Percentiles rank a stretch among this genome's conserved stretches.
These are phyloP conservation scores for Melanopsichium pennsylvanicum DNA, from an alignment of 1,284 basidiomycete species.

Conservation along the genomic window DNA sequence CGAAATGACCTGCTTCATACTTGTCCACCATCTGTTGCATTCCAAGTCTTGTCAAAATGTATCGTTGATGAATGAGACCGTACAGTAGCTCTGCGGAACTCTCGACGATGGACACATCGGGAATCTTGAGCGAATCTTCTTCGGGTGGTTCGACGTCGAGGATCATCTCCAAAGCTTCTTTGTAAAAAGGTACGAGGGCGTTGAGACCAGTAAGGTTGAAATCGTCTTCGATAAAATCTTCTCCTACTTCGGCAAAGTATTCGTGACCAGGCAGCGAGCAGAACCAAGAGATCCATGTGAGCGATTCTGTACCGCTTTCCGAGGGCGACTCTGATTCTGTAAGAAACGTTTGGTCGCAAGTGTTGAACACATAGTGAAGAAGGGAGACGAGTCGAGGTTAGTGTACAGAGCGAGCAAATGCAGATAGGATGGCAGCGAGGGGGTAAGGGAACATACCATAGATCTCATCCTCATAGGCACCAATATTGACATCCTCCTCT, in stretches of 20 bases:
- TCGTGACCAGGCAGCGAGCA: constrained; percentile 97
- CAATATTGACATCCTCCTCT: constrained; percentile 40
- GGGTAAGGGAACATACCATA: constrained; percentile 31
- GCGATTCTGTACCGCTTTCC: constrained; percentile 61
- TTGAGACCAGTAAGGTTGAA: constrained; percentile 98
- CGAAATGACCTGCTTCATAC: constrained; percentile 91
- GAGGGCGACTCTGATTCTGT: constrained; percentile 56
- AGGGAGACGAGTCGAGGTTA: too few relatives aligned
- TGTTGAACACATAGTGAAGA: too few relatives aligned
- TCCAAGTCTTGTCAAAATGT: constrained; percentile 91
- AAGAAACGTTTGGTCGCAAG: too few relatives aligned
- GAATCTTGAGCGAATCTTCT: constrained; percentile 83
- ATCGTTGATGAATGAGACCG: constrained; percentile 95
- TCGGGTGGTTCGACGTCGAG: constrained; percentile 91
- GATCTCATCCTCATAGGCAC: constrained; percentile 44
- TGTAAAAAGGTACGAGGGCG: constrained; percentile 95
- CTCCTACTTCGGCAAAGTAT: constrained; percentile 85
- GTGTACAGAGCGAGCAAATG: too few relatives aligned
- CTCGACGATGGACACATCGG: constrained; percentile 95
- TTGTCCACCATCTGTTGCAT: constrained; percentile 98
- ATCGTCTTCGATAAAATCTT: constrained; percentile 99
- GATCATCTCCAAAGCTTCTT: constrained; percentile 99
- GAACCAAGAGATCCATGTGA: constrained; percentile 99
- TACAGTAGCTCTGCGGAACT: constrained; percentile 96
- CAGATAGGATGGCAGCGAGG: too few relatives aligned